Percentiles rank a stretch among this genome's conserved stretches.
phyloP scores from a whole-genome alignment of 345 rosid species.

The Durio zibethinus region DNA sequence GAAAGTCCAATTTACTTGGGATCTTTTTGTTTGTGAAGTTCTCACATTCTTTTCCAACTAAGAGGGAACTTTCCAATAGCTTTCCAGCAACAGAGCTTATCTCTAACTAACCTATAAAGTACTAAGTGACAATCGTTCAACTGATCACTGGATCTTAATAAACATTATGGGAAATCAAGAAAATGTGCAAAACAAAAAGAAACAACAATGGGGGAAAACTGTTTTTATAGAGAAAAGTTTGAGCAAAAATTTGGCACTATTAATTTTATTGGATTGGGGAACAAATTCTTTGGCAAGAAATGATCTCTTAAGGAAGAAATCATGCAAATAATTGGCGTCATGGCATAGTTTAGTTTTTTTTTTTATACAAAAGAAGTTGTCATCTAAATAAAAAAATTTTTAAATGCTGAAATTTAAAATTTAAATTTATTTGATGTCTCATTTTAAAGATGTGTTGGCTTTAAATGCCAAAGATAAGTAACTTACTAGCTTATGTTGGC shows the following conservation, averaged over 20 bases:
- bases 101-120: neutral
- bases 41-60: neutral
- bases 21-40: neutral
- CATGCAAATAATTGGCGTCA: neutral
- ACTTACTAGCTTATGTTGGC: no score
- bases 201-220: neutral
- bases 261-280: neutral
- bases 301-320: neutral
- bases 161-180: neutral
- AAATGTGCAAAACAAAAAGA: neutral
- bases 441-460: no score
- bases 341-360: no score
- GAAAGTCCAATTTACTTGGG: neutral
- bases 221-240: neutral
- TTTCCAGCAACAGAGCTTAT: neutral
- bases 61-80: neutral
- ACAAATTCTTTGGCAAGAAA: conserved; percentile 1
- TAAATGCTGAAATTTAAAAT: no score
- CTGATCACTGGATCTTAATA: neutral
- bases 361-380: no score
- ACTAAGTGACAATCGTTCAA: neutral
- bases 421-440: no score
- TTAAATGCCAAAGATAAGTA: no score
- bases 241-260: neutral
- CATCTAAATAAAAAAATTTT: no score